Evolutionary conservation across 192 early-diverging fungal genomes (phyloP).

Genomic region (Cetraspora pellucida): DNA sequence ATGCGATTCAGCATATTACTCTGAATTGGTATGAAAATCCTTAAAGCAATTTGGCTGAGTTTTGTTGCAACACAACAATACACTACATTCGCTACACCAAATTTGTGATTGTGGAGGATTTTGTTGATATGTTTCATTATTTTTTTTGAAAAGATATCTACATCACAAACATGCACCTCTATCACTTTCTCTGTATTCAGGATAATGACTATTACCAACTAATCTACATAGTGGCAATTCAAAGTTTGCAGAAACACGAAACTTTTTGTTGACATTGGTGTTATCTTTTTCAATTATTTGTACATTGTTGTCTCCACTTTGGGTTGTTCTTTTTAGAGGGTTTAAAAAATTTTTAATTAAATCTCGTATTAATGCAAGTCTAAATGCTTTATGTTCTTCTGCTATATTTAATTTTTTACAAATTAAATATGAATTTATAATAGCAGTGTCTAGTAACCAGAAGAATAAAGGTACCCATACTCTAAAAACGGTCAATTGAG

Average conservation of each 20-base stretch:
- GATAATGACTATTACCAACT: slow-evolving; percentile 8
- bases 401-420: slow-evolving; percentile 3
- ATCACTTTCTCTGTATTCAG: neutral
- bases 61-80: neutral
- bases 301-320: neutral
- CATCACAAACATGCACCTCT: neutral
- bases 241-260: neutral
- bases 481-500: slow-evolving; percentile 9
- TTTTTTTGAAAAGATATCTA: neutral
- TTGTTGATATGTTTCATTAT: neutral
- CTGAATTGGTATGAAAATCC: neutral
- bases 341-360: neutral
- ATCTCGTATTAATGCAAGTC: neutral
- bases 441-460: slow-evolving; percentile 17
- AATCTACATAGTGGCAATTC: neutral
- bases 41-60: neutral
- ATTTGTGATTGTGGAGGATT: neutral
- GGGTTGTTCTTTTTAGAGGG: neutral
- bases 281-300: neutral
- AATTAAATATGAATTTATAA: slow-evolving; percentile 17
- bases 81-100: neutral
- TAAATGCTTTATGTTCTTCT: slow-evolving; percentile 7
- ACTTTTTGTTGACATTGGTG: neutral
- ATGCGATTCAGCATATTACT: neutral
- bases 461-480: slow-evolving; percentile 23